Evolutionary conservation across 2,329 filamentous ascomycete species (phyloP).

Genomic region (Cucurbitaria berberidis): DNA sequence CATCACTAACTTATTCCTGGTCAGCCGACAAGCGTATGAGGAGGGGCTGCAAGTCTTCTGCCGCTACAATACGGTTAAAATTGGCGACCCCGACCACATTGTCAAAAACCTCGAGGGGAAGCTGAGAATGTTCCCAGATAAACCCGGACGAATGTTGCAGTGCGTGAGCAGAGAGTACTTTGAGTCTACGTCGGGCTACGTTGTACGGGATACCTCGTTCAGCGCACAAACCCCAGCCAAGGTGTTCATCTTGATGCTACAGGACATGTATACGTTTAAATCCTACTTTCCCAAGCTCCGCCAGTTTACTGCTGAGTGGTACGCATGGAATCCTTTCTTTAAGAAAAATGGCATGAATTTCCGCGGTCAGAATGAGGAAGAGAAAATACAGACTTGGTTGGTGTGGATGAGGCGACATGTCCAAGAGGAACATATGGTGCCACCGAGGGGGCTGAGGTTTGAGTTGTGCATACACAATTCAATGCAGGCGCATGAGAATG

Average conservation of each 20-base stretch:
- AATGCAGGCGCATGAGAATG: conserved; percentile 2
- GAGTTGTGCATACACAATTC: neutral
- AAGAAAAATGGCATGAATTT: neutral
- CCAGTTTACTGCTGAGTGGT: conserved; percentile 13
- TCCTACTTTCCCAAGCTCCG: conserved; percentile 20
- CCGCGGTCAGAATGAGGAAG: neutral
- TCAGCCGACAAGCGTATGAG: conserved; percentile 22
- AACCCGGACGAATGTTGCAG: conserved; percentile 4
- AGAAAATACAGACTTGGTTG: conserved; percentile 12
- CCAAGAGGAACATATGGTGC: conserved; percentile 4
- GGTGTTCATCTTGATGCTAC: conserved; percentile 11
- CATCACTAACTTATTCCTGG: conserved; percentile 19
- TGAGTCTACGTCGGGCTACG: too few species aligned
- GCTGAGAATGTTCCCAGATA: conserved; percentile 25
- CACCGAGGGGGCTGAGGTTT: conserved; percentile 18
- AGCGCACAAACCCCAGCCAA: neutral
- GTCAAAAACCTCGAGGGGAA: conserved; percentile 4
- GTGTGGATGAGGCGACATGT: conserved; percentile 12
- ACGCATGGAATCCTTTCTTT: neutral
- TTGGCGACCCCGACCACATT: conserved; percentile 3
- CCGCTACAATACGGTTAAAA: conserved; percentile 14
- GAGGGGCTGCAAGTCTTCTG: conserved; percentile 27
- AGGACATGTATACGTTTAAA: conserved; percentile 16
- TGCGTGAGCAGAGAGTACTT: neutral
- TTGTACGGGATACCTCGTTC: neutral